Percentiles rank a stretch among this genome's conserved stretches.
phyloP scores from a whole-genome alignment of 1,139 yeast genomes.

The Suhomyces bokatorum region DNA sequence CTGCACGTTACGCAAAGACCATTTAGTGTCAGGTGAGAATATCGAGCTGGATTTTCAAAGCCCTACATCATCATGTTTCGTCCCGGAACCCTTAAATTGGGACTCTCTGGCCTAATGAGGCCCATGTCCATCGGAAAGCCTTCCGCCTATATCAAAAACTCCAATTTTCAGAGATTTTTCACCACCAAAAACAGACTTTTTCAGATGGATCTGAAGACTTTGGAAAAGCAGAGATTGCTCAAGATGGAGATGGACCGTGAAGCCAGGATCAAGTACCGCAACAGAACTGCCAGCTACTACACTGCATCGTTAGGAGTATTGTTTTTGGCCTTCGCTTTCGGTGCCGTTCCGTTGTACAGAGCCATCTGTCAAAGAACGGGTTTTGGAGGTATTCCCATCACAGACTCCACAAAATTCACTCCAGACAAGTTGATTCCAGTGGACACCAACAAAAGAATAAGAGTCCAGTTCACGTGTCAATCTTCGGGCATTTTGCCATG shows the following conservation, averaged over 20 bases:
- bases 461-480: constrained; percentile 86
- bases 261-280: constrained; percentile 32
- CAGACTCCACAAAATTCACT: constrained; percentile 77
- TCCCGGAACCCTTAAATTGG: background rate
- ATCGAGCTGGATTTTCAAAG: constrained; percentile 2
- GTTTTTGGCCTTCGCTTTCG: constrained; percentile 80
- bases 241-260: constrained; percentile 24
- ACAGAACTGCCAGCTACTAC: constrained; percentile 66
- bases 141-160: background rate
- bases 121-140: background rate
- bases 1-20: background rate
- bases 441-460: constrained; percentile 77
- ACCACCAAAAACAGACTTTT: background rate
- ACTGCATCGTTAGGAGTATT: constrained; percentile 68
- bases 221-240: background rate
- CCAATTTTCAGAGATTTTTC: background rate
- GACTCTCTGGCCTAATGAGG: background rate
- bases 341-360: constrained; percentile 90
- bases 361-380: constrained; percentile 95
- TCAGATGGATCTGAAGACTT: background rate
- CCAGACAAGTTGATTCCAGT: constrained; percentile 88
- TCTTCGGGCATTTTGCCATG: constrained; percentile 91
- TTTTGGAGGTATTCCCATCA: constrained; percentile 92
- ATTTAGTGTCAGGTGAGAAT: constrained; percentile 3
- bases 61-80: constrained; percentile 4